Conservation (phyloP, 164 flowering plant species). For the Kingdonia uniflora region DNA sequence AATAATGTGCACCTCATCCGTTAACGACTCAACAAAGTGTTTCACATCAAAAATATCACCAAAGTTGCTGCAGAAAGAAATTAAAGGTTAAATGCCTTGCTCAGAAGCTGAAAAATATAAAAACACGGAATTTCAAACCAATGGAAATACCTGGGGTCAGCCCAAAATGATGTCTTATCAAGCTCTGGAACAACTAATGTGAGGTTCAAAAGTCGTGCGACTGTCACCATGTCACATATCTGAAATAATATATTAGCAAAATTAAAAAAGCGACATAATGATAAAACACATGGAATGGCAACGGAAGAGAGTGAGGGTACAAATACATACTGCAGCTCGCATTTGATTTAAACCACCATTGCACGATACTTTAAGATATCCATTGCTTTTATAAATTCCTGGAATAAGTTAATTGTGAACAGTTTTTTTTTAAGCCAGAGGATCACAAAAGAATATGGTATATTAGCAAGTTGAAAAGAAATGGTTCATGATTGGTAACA, state of each 20-base stretch:
- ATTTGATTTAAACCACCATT: constrained; percentile 5
- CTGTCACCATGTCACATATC: constrained; percentile 98
- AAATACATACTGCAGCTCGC: constrained; percentile 3
- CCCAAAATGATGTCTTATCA: constrained; percentile 93
- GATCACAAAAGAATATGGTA: too few relatives aligned
- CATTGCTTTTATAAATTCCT: constrained; percentile 6
- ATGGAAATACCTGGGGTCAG: constrained; percentile 75
- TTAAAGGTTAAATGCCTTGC: not conserved
- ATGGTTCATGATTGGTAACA: too few relatives aligned
- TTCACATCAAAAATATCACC: constrained; percentile 92
- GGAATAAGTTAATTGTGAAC: constrained; percentile 2
- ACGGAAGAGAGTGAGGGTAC: not conserved
- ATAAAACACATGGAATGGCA: too few relatives aligned
- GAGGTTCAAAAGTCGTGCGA: constrained; percentile 81
- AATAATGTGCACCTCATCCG: constrained; percentile 79
- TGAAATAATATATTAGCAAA: constrained; percentile 12
- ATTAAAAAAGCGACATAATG: too few relatives aligned
- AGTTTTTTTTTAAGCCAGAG: not conserved
- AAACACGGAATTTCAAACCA: not conserved
- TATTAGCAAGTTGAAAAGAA: too few relatives aligned
- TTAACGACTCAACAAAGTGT: constrained; percentile 76
- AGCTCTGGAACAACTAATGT: constrained; percentile 92
- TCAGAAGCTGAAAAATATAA: not conserved
- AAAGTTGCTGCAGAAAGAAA: constrained; percentile 56
- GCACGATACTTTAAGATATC: constrained; percentile 5